Base-by-base conservation (phyloP, 331 rosid genomes). In the Saraca asoca region DNA sequence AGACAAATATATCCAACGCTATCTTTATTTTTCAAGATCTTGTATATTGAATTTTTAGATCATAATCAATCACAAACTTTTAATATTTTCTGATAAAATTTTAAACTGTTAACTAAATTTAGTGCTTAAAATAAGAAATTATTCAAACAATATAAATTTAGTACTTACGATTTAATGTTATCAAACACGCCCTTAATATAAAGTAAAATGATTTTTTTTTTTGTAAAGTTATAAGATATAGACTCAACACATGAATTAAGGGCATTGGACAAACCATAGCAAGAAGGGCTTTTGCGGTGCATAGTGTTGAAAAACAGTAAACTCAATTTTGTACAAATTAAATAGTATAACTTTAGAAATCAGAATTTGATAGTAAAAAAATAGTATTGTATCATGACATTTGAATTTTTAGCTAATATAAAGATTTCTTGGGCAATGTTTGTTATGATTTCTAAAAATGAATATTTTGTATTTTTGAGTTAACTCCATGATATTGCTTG, bases 401-500 rank as follows among this genome's bases (percentile, higher is more conserved):
- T 48, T 63, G 29, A 63, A 29, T 34, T 12, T 16, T 33, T 63
- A 6, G 4, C 45, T 20, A 2, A 5, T 24, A 24, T 24, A 31
- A 9, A 31, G 9, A 8, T 6, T 37, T 5, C 20, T 48, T n/a
- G 9, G 53, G 48, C 15, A 45, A 65, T 33, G 43, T 15, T 33
- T 33, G 6, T 33, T 19, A 56, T 3, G 11, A 57, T 34, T 35
- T 33, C 39, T 9, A 4, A 14, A 62, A 9, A 33, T 10, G 68
- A 62, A 7, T 44, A 13, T 44, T 44, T 17, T 12, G 18, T 17
- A 42, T 43, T 12, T 55, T 46, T 72, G 65, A 58, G 54, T 38
- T 12, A 37, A 57, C 24, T 58, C 9, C 49, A 44, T 14, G 45
- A 39, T 20, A 9, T 20, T 31, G 34, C 11, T 59, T 20, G 71